Percentiles rank a stretch among this genome's conserved stretches.
Evolutionary conservation across 352 stramenopile genomes (phyloP).

Genomic region (Globisporangium canariense): DNA sequence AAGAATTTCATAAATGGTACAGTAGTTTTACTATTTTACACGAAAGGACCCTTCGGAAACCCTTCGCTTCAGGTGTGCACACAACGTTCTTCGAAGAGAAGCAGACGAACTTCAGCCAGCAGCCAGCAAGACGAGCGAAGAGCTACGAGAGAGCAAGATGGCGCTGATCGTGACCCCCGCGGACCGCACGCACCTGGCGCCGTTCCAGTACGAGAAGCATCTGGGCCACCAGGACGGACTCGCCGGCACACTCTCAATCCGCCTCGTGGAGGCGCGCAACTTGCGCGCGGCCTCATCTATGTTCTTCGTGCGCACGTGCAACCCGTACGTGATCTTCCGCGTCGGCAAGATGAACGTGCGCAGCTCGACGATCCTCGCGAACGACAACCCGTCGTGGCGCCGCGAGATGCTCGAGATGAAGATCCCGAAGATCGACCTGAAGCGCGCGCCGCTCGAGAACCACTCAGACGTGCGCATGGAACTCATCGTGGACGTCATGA

Average conservation of each 20-base stretch:
- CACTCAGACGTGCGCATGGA: constrained; percentile 75
- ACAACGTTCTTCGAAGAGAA: background rate
- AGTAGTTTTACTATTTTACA: no score
- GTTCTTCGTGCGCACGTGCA: constrained; percentile 82
- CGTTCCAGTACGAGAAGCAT: constrained; percentile 82
- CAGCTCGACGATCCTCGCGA: constrained; percentile 64
- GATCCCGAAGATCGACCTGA: constrained; percentile 65
- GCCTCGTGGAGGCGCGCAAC: constrained; percentile 66
- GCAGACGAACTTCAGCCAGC: background rate
- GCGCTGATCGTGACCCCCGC: constrained; percentile 30
- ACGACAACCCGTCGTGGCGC: constrained; percentile 76
- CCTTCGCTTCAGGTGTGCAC: background rate
- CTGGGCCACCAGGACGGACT: constrained; percentile 69
- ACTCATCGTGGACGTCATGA: constrained; percentile 78
- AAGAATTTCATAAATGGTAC: no score
- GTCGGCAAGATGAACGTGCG: constrained; percentile 64
- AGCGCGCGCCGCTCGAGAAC: constrained; percentile 46
- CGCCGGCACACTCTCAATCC: constrained; percentile 66
- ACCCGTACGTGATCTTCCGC: constrained; percentile 84
- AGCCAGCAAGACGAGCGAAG: background rate
- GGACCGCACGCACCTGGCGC: constrained; percentile 40
- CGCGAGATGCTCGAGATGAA: constrained; percentile 73
- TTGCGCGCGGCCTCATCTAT: constrained; percentile 68
- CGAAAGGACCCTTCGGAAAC: no score
- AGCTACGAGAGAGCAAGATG: constrained; percentile 1